Evolutionary conservation across 176 grass and related monocot genomes (phyloP), one percentile per base, ranked within the genome.

Genomic region (Oryza nivara): DNA sequence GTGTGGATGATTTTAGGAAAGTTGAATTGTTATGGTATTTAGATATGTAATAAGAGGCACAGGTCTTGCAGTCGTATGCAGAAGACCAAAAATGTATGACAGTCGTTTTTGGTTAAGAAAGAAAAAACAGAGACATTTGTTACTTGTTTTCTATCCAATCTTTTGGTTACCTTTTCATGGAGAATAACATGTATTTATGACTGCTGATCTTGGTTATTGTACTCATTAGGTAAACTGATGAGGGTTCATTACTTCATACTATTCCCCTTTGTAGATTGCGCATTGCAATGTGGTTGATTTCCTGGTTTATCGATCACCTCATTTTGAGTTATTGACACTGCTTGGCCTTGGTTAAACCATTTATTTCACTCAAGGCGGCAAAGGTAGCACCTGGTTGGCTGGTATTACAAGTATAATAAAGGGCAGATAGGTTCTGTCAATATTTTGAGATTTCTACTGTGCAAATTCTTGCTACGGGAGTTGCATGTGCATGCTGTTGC

Each of bases 341-440:
- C 63, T 40, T 75, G 23, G 54, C 17, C 14, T 85, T 52, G 6
- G 41, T 47, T 7, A 87, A 48, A 66, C 15, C 76, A 72, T n/a
- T 56, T 72, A 73, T 65, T 74, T 73, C 56, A 49, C 45, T 41
- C 52, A 48, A 83, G n/a, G 15, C 22, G 68, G 3, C 23, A 46
- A 67, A 43, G 0, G 32, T 82, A 66, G 23, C 22, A 67, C 20
- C 32, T 41, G 7, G 10, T 2, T 47, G 30, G 1, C 0, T 70
- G 41, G 23, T 75, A 35, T 3, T 82, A 45, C 12, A 1, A 47
- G 6, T 26, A 47, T 48, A 4, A 44, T 0, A 61, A 70, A 34
- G 23, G 15, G 30, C 17, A 35, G 6, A 68, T 35, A 25, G 7
- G 40, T 67, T 78, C 14, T 84, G 44, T 38, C 2, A 25, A 84